phyloP scores from a whole-genome alignment of 2,329 filamentous ascomycete species.

The Coleophoma crateriformis region DNA sequence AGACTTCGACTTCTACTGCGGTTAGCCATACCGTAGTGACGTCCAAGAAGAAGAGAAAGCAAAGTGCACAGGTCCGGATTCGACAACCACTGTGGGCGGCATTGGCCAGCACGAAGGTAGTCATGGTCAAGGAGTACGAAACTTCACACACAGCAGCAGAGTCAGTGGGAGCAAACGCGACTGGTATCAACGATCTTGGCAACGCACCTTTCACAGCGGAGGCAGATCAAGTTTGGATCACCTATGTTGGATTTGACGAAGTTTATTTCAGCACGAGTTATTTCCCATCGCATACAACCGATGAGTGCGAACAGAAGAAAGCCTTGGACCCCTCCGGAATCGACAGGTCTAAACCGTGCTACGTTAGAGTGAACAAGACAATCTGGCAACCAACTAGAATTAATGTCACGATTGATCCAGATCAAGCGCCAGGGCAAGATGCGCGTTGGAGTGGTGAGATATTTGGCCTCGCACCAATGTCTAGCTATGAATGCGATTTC shows the following conservation, averaged over 20 bases:
- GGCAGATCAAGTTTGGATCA: slow-evolving; percentile 73
- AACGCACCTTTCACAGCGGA: slow-evolving; percentile 68
- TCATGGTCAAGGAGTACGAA: slow-evolving; percentile 87
- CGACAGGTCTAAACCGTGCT: slow-evolving; percentile 70
- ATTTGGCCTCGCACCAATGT: slow-evolving; percentile 63
- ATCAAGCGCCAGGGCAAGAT: slow-evolving; percentile 31
- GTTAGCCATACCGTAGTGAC: slow-evolving; percentile 36
- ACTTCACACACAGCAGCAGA: slow-evolving; percentile 73
- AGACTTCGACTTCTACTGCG: slow-evolving; percentile 16
- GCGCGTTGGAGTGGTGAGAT: slow-evolving; percentile 66
- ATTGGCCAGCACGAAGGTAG: slow-evolving; percentile 92
- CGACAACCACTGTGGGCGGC: slow-evolving; percentile 93
- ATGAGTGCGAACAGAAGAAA: slow-evolving; percentile 31
- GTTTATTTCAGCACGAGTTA: slow-evolving; percentile 70
- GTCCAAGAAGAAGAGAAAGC: slow-evolving; percentile 81
- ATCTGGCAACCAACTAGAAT: slow-evolving; percentile 76
- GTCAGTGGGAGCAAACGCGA: slow-evolving; percentile 67
- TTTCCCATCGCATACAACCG: slow-evolving; percentile 39
- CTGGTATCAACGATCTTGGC: slow-evolving; percentile 71
- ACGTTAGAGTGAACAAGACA: slow-evolving; percentile 72
- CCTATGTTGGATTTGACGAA: slow-evolving; percentile 72
- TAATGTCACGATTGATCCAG: slow-evolving; percentile 38
- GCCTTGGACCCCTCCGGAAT: slow-evolving; percentile 37
- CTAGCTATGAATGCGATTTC: slow-evolving; percentile 76
- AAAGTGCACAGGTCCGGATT: slow-evolving; percentile 84